Conservation (phyloP, 371 early-diverging fungal genomes). For the Rhizopus sp. region DNA sequence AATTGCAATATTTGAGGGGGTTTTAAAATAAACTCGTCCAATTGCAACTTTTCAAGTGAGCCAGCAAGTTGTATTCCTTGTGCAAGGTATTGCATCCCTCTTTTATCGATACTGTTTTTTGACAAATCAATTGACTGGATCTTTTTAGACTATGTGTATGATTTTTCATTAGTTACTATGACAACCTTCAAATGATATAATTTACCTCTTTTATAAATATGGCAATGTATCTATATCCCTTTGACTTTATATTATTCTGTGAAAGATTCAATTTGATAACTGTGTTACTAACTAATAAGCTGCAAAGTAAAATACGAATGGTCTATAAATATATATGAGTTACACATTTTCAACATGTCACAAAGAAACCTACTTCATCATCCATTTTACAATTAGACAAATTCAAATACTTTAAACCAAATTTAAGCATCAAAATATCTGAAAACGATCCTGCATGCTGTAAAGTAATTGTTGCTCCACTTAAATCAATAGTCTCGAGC, state of each 20-base stretch:
- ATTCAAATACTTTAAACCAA: conserved; percentile 28
- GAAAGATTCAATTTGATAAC: conserved; percentile 31
- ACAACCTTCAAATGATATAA: not conserved
- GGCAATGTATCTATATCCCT: conserved; percentile 47
- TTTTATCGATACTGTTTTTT: conserved; percentile 49
- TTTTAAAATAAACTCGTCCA: conserved; percentile 59
- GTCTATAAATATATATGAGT: conserved; percentile 28
- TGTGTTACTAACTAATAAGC: conserved; percentile 39
- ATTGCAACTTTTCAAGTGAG: conserved; percentile 50
- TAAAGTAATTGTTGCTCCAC: conserved; percentile 14
- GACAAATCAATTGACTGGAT: conserved; percentile 41
- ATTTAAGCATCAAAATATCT: conserved; percentile 31
- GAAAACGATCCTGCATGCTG: conserved; percentile 27
- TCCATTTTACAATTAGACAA: conserved; percentile 39
- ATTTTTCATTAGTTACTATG: not conserved
- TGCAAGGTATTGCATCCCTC: conserved; percentile 55
- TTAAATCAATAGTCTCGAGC: conserved; percentile 21
- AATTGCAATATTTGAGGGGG: conserved; percentile 34
- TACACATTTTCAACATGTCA: not conserved
- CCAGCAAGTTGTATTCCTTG: conserved; percentile 56
- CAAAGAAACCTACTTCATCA: conserved; percentile 30
- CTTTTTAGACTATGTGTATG: conserved; percentile 34
- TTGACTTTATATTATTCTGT: conserved; percentile 38
- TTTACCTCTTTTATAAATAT: conserved; percentile 49
- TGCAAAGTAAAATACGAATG: conserved; percentile 39